Base-by-base conservation (phyloP, 768 basidiomycete genomes). In the Sporobolomyces roseus region DNA sequence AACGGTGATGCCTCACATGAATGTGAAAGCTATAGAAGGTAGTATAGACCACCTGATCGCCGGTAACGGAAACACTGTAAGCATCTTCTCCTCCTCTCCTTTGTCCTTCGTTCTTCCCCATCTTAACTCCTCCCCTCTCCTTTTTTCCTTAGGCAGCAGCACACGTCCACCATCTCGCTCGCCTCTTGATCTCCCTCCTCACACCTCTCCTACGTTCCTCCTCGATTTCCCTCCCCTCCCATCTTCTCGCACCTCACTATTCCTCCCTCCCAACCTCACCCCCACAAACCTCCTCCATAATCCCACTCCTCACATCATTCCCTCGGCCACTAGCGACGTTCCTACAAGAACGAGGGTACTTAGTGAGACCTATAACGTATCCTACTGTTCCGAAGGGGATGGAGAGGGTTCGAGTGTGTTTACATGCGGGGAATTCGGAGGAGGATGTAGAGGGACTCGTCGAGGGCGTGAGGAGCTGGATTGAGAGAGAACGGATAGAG, bases 351-450 rank as follows among this genome's bases (percentile, higher is more conserved):
- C 49, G 55, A 29, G 80, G 80, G 25, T 79, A 73, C 66, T 75
- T 81, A 21, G 78, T 78, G 1, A 61, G 80, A 50, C 80, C 80
- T 0, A 80, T 81, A 32, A 79, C 79, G 9, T 77, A 78, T 81
- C 93, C 94, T 0, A 96, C 93, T 0, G 93, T 96, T 0, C 91
- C 93, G 0, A 87, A 86, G 61, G 92, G 90, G 13, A 84, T 84
- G 66, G 88, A 93, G 68, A 84, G 93, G 23, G 87, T 97, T 3
- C 79, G 93, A 4, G 84, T 97, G n/a, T 97, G 93, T 77, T 75
- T 97, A 32, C 89, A 93, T 75, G 86, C 91, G 0, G 85, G 83
- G 2, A 91, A 93, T 74, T 85, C 85, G 36, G 65, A 74, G 3
- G 81, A 79, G 45, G 87, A 93, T 33, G 82, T 94, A 5, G 83